Evolutionary conservation across 805 yeast species (phyloP), one percentile per base, ranked within the genome.

Genomic region (Myxozyma geophila): DNA sequence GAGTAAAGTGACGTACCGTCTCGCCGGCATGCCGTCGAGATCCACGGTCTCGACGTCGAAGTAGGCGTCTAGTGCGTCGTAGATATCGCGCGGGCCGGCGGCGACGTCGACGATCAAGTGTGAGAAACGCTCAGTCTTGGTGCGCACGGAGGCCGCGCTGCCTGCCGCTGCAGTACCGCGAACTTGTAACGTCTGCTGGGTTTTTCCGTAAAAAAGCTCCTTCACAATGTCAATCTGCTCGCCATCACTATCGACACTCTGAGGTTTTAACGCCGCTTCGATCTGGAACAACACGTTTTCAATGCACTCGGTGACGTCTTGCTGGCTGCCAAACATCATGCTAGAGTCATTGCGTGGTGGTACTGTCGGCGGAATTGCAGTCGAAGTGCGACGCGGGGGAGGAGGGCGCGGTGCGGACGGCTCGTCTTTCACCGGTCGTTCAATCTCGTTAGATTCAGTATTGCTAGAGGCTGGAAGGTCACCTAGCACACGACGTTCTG

Each of bases 271-370:
- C 0, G 97, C 96, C 33, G 96, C 90, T 73, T 93, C 98, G 43
- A 95, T 78, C 74, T 93, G 98, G 67, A 88, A 89, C 13, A 92
- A 80, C 7, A 95, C 98, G 74, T 95, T 95, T 60, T 92, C 96
- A 72, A 93, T 92, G 75, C 98, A 93, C 74, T 95, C 99, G 0
- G 98, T 92, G 19, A 95, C 98, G 78, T 95, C 99, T 74, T 95
- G 99, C 74, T 95, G 99, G 68, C 96, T 81, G 1, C 97, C 70
- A 36, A 68, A 61, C 66, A 62, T 68, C 70, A 67, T 57, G 36
- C 54, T 53, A 12, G 65, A 54, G 35, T 59, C 59, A 35, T 46
- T 54, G 17, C 59, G 59, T 23, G 60, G 63, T 9, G 62, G 62
- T 2, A 49, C 35, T 2, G 57, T 21, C 1, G 66, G 53, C 15